Base-by-base conservation (phyloP, 2,329 filamentous ascomycete species). In the Ceratocystis albifundus region DNA sequence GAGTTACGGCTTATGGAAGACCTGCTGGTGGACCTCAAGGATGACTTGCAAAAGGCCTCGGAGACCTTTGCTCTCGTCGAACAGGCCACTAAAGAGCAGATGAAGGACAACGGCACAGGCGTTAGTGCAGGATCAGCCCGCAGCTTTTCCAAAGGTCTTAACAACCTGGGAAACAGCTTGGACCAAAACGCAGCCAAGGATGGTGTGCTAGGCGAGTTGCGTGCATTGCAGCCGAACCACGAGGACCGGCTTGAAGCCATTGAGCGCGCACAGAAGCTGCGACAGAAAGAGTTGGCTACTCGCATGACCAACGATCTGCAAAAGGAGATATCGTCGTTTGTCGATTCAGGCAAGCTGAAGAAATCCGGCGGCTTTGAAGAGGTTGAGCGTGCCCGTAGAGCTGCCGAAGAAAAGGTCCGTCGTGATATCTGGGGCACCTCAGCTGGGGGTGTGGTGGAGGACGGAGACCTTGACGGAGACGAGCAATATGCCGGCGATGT, bases 61-160 rank as follows among this genome's bases (percentile, higher is more conserved):
- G 88, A 95, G 75, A 97, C 94, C 0, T 96, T 99, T 73, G 88
- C 90, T 28, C 83, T 99, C 0, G 94, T 99, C 17, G 94, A 99
- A 76, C 89, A 97, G 76, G 94, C 94, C 7, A 97, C 92, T n/a
- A 96, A 96, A 77, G 91, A 97, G 76, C 94, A 99, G 74, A 89
- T 95, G 76, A 90, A 95, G 74, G 87, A 88, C 68, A 82, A 78
- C 61, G 82, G 83, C 62, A 82, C 82, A 4, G 76, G 77, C 3
- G 75, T 75, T 48, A 79, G 80, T 62, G 77, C 78, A 10, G 79
- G 77, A 59, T 80, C 80, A 4, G 84, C 83, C 20, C 75, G 82
- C 6, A 80, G 81, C 62, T 81, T 86, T 70, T 82, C 82, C 64
- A 80, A 79, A 70, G 82, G 82, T 1, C 75, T 86, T 2, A 73